Conservation (phyloP, 805 yeast species). For the Starmera caribaea region DNA sequence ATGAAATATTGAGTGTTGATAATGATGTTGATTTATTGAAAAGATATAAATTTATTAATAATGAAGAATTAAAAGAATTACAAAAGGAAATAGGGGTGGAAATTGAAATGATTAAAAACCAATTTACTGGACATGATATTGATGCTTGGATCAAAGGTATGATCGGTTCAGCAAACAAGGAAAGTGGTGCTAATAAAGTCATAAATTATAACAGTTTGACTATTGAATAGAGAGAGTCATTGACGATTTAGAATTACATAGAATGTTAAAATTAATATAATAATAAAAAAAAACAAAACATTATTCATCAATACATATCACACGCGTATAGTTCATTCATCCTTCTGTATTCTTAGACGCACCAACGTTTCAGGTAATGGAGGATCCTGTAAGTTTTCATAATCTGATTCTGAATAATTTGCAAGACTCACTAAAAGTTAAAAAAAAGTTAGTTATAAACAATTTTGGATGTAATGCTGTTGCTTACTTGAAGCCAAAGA, state of each 20-base stretch:
- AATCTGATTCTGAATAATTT: slow-evolving; percentile 27
- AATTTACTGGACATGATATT: slow-evolving; percentile 10
- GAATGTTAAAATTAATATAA: slow-evolving; percentile 5
- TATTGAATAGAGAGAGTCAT: slow-evolving; percentile 14
- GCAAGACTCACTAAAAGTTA: slow-evolving; percentile 24
- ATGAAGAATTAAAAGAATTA: slow-evolving; percentile 14
- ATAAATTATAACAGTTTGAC: slow-evolving; percentile 27
- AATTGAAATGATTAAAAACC: slow-evolving; percentile 11
- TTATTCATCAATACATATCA: background rate
- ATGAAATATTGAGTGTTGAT: slow-evolving; percentile 6
- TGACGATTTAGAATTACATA: slow-evolving; percentile 1
- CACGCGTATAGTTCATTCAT: slow-evolving; percentile 8
- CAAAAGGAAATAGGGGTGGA: slow-evolving; percentile 14
- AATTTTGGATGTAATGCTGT: no score
- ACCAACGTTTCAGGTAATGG: slow-evolving; percentile 63
- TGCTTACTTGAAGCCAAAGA: slow-evolving; percentile 42
- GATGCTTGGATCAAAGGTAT: slow-evolving; percentile 22
- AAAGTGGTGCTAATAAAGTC: slow-evolving; percentile 23
- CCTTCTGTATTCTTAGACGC: slow-evolving; percentile 42
- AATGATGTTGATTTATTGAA: slow-evolving; percentile 10
- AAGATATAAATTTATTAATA: slow-evolving; percentile 16
- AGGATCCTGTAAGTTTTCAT: slow-evolving; percentile 21
- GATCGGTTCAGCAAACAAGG: slow-evolving; percentile 27
- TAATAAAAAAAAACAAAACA: background rate
- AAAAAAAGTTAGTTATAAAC: background rate